Percentiles rank a stretch among this genome's conserved stretches.
These are phyloP conservation scores for Solanum appendiculatum DNA, from an alignment of 257 asterid species.

Conservation along the genomic window DNA sequence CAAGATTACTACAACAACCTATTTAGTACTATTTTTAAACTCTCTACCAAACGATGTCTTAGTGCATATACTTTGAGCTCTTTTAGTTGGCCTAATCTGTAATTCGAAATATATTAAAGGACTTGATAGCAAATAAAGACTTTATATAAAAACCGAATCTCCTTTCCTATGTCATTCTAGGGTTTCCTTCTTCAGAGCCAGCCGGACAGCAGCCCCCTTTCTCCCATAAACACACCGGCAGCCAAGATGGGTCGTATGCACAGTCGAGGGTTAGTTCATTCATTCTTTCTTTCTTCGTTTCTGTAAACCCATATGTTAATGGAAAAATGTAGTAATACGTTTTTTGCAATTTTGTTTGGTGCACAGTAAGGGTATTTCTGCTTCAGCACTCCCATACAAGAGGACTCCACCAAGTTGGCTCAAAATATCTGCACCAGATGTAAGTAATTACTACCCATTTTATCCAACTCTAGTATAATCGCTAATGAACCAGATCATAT, in stretches of 20 bases:
- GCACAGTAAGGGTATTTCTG: slow-evolving; percentile 66
- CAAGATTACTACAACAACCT: too few species aligned
- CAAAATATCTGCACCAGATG: slow-evolving; percentile 46
- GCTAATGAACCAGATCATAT: background rate
- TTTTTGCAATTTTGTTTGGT: background rate
- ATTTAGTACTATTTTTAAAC: too few species aligned
- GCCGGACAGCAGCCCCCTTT: background rate
- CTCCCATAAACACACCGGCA: slow-evolving; percentile 1
- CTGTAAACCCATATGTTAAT: background rate
- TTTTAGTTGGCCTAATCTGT: background rate
- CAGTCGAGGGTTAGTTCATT: slow-evolving; percentile 41
- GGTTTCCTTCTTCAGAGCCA: background rate
- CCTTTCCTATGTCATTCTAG: background rate
- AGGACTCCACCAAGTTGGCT: slow-evolving; percentile 39
- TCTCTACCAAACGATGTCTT: background rate
- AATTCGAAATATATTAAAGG: background rate
- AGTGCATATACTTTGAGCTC: background rate
- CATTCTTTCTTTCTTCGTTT: background rate
- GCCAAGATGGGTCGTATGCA: slow-evolving; percentile 75
- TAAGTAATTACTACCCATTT: slow-evolving; percentile 2
- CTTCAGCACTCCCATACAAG: slow-evolving; percentile 48
- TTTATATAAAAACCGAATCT: background rate
- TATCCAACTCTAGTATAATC: background rate
- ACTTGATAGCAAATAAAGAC: background rate
- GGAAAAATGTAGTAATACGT: background rate